phyloP scores from a whole-genome alignment of 495 filamentous ascomycete genomes.

The Thermothielavioides terrestris region DNA sequence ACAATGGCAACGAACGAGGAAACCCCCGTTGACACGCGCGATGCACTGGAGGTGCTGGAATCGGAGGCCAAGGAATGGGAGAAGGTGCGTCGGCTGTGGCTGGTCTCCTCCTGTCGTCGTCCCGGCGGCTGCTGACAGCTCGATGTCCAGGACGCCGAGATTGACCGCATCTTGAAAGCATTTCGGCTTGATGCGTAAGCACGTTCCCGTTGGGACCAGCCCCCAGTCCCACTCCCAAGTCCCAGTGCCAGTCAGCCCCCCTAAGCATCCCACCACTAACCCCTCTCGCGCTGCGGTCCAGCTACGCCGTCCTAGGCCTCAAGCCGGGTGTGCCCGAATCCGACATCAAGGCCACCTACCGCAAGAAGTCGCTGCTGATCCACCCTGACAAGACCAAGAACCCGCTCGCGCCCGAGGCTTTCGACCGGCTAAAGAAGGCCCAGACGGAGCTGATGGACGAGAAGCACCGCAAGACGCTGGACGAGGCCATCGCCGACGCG shows the following conservation, averaged over 20 bases:
- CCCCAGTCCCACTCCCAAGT: background rate
- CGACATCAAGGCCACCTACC: constrained; percentile 90
- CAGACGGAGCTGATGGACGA: constrained; percentile 88
- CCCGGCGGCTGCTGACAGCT: background rate
- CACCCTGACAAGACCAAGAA: constrained; percentile 98
- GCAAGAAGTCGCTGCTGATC: constrained; percentile 94
- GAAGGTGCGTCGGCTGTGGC: constrained; percentile 44
- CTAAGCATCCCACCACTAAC: background rate
- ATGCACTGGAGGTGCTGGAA: constrained; percentile 77
- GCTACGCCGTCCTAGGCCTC: constrained; percentile 90
- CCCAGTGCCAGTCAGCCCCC: background rate
- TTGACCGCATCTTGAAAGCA: constrained; percentile 84
- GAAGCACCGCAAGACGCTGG: constrained; percentile 74
- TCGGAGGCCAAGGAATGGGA: constrained; percentile 81
- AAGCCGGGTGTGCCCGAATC: constrained; percentile 91
- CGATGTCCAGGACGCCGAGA: constrained; percentile 82
- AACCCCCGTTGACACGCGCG: constrained; percentile 32
- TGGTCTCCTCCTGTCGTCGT: background rate
- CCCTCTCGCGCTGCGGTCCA: constrained; percentile 17
- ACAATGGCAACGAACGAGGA: constrained; percentile 22
- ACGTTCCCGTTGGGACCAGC: too few species aligned
- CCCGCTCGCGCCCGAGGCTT: constrained; percentile 83
- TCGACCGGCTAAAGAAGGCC: constrained; percentile 93
- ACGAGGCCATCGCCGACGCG: constrained; percentile 93
- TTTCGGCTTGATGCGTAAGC: constrained; percentile 83